phyloP scores from a whole-genome alignment of 192 early-diverging fungal species.

The Podila horticola region DNA sequence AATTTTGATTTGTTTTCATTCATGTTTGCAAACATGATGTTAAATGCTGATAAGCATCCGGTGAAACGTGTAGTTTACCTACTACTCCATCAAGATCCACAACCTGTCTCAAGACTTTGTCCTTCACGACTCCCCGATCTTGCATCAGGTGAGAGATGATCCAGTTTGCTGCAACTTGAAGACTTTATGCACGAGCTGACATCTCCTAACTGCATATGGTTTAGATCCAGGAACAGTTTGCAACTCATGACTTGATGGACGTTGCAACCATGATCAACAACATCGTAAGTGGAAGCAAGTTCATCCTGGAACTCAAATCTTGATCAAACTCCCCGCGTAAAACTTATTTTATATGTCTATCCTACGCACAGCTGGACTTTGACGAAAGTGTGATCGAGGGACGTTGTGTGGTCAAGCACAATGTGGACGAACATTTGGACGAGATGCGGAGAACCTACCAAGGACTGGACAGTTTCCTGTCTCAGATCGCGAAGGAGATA shows the following conservation, averaged over 20 bases:
- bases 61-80: not conserved
- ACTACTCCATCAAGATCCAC: not conserved
- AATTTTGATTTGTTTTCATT: not conserved
- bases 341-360: no score
- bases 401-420: slow-evolving; percentile 67
- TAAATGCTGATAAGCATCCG: not conserved
- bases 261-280: slow-evolving; percentile 68
- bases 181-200: not conserved
- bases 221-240: slow-evolving; percentile 52
- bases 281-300: slow-evolving; percentile 45
- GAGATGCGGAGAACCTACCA: slow-evolving; percentile 71
- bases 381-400: slow-evolving; percentile 69
- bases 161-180: not conserved
- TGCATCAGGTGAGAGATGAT: not conserved
- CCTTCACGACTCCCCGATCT: not conserved
- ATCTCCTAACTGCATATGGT: not conserved
- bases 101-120: not conserved
- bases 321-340: no score
- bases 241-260: slow-evolving; percentile 52
- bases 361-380: slow-evolving; percentile 87
- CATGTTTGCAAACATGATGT: no score
- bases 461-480: slow-evolving; percentile 73
- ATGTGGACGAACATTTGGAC: slow-evolving; percentile 70
- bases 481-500: slow-evolving; percentile 67
- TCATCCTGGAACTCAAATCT: no score